phyloP scores from a whole-genome alignment of 2,329 filamentous ascomycete species.

The Aspergillus persii region DNA sequence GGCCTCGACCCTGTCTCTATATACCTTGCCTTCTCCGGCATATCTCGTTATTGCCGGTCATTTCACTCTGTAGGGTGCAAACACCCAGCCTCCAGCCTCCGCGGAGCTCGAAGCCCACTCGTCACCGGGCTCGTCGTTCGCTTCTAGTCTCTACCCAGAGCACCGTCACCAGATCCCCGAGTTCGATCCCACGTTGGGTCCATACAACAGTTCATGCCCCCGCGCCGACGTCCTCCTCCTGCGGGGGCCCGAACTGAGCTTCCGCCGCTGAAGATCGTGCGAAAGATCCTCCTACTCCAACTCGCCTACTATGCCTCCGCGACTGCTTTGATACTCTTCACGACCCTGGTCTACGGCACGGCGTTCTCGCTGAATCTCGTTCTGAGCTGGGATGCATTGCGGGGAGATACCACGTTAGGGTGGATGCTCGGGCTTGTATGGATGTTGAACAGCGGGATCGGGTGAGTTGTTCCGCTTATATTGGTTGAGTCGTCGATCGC shows the following conservation, averaged over 20 bases:
- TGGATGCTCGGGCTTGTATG: conserved; percentile 69
- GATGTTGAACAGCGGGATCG: conserved; percentile 63
- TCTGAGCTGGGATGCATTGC: conserved; percentile 61
- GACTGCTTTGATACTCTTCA: conserved; percentile 64
- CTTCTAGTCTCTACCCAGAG: not conserved
- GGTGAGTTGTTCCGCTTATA: conserved; percentile 47
- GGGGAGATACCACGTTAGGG: conserved; percentile 67
- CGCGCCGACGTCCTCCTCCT: conserved; percentile 59
- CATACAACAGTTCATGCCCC: conserved; percentile 34
- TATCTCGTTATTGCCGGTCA: not conserved
- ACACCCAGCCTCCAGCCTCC: not conserved
- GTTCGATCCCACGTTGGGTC: not conserved
- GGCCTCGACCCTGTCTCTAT: not conserved
- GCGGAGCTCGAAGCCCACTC: not conserved
- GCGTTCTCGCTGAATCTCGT: conserved; percentile 59
- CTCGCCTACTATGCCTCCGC: conserved; percentile 63
- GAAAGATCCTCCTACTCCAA: conserved; percentile 65
- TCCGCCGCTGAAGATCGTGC: conserved; percentile 64
- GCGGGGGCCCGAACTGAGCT: conserved; percentile 66
- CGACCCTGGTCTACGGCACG: conserved; percentile 63
- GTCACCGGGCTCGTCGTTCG: not conserved
- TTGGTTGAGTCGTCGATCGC: not conserved
- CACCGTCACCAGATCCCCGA: not conserved
- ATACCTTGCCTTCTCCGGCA: not conserved
- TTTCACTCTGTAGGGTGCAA: not conserved